phyloP scores from a whole-genome alignment of 306 rosid species.

The Vigna radiata region DNA sequence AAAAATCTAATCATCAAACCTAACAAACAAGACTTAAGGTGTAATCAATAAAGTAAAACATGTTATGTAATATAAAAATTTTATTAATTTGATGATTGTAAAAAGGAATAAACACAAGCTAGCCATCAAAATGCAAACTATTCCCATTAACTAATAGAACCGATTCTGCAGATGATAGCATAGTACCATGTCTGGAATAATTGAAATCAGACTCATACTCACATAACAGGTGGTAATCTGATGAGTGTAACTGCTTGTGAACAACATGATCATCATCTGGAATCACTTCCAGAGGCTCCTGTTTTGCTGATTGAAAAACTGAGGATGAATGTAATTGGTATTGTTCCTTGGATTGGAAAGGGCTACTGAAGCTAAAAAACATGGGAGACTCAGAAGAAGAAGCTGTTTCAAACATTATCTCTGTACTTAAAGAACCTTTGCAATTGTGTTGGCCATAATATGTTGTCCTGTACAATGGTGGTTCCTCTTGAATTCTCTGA shows the following conservation, averaged over 20 bases:
- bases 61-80: too few species aligned
- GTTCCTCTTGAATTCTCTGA: conserved; percentile 56
- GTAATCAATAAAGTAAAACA: too few species aligned
- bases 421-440: conserved; percentile 31
- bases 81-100: too few species aligned
- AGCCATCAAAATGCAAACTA: too few species aligned
- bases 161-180: not conserved
- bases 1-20: too few species aligned
- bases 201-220: conserved; percentile 28
- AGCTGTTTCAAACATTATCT: conserved; percentile 41
- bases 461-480: conserved; percentile 53
- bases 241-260: conserved; percentile 6
- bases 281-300: conserved; percentile 23
- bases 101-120: too few species aligned
- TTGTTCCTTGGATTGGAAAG: conserved; percentile 12
- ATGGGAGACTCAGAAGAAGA: conserved; percentile 34
- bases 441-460: conserved; percentile 59
- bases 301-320: not conserved
- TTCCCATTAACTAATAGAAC: not conserved
- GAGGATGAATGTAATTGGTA: not conserved
- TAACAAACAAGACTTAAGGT: too few species aligned
- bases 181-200: conserved; percentile 5
- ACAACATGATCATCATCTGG: not conserved
- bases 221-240: conserved; percentile 8
- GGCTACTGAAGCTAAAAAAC: conserved; percentile 36